phyloP scores from a whole-genome alignment of 257 asterid genomes.

The Penstemon eatonii region DNA sequence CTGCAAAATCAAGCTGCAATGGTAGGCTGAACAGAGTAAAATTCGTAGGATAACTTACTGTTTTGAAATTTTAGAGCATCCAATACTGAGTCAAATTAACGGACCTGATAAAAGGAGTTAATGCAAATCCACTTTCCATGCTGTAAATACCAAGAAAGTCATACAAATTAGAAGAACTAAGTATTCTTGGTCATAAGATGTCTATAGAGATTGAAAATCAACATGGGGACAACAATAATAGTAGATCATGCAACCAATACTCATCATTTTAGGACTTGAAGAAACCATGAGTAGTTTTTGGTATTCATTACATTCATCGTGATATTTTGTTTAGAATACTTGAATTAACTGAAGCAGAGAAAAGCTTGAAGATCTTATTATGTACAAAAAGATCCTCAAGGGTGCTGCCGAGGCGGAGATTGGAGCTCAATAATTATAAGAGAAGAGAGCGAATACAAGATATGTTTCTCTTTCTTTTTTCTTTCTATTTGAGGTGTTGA shows the following conservation, averaged over 20 bases:
- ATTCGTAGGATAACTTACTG: conserved; percentile 22
- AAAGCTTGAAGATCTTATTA: conserved; percentile 2
- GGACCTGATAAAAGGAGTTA: conserved; percentile 76
- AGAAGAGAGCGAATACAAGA: conserved; percentile 2
- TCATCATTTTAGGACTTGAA: neutral
- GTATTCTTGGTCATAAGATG: conserved; percentile 7
- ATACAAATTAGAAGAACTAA: conserved; percentile 21
- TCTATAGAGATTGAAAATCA: neutral
- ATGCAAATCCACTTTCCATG: conserved; percentile 61
- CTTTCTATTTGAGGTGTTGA: conserved; percentile 6
- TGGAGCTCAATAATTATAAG: conserved; percentile 10
- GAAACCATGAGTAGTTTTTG: neutral
- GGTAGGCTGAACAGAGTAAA: conserved; percentile 32
- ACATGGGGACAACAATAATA: neutral
- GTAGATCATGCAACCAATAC: conserved; percentile 4
- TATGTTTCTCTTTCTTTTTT: neutral
- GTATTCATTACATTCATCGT: conserved; percentile 9
- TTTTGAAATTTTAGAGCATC: conserved; percentile 26
- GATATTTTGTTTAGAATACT: conserved; percentile 1
- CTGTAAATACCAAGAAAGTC: conserved; percentile 41
- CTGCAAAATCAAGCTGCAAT: conserved; percentile 90
- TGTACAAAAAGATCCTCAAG: neutral
- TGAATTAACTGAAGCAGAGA: conserved; percentile 23
- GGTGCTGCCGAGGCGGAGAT: neutral
- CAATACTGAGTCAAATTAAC: conserved; percentile 23